Evolutionary conservation across 192 early-diverging fungal genomes (phyloP).

Genomic region (Coemansia sp.): DNA sequence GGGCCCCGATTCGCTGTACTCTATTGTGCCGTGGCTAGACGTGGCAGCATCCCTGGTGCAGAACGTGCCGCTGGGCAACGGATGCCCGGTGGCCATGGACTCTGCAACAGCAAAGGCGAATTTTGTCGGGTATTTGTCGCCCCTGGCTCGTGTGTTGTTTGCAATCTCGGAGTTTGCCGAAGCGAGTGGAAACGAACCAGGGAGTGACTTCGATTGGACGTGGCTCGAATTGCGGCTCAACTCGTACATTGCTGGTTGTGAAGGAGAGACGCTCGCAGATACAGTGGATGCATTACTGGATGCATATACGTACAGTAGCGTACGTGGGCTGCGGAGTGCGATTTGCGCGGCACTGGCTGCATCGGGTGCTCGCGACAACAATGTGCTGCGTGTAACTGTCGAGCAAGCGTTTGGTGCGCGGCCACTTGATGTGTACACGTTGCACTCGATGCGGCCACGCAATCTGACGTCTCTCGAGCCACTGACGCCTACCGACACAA

Average conservation of each 20-base stretch:
- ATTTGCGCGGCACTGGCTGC: slow-evolving; percentile 20
- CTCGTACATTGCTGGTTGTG: slow-evolving; percentile 17
- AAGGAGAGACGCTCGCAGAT: slow-evolving; percentile 8
- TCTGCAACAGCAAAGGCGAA: slow-evolving; percentile 24
- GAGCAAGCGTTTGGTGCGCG: slow-evolving; percentile 21
- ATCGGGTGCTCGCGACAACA: not conserved
- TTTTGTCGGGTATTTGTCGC: slow-evolving; percentile 43
- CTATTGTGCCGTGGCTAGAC: slow-evolving; percentile 41
- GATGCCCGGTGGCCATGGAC: slow-evolving; percentile 33
- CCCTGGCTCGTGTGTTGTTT: slow-evolving; percentile 42
- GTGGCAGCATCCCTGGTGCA: slow-evolving; percentile 31
- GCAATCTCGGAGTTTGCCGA: slow-evolving; percentile 21
- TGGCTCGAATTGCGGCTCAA: slow-evolving; percentile 31
- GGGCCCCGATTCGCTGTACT: slow-evolving; percentile 24
- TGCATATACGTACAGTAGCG: slow-evolving; percentile 38
- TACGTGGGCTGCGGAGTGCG: slow-evolving; percentile 23
- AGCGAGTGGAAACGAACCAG: slow-evolving; percentile 3
- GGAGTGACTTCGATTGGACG: slow-evolving; percentile 31
- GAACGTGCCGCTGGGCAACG: slow-evolving; percentile 30
- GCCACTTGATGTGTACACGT: slow-evolving; percentile 37
- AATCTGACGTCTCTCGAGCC: slow-evolving; percentile 10
- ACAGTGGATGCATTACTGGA: slow-evolving; percentile 43
- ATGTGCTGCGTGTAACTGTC: slow-evolving; percentile 1
- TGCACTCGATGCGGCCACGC: slow-evolving; percentile 39
- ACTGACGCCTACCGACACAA: slow-evolving; percentile 8